Evolutionary conservation across 2,329 filamentous ascomycete genomes (phyloP).

Genomic region (Akanthomyces dipterigenus): DNA sequence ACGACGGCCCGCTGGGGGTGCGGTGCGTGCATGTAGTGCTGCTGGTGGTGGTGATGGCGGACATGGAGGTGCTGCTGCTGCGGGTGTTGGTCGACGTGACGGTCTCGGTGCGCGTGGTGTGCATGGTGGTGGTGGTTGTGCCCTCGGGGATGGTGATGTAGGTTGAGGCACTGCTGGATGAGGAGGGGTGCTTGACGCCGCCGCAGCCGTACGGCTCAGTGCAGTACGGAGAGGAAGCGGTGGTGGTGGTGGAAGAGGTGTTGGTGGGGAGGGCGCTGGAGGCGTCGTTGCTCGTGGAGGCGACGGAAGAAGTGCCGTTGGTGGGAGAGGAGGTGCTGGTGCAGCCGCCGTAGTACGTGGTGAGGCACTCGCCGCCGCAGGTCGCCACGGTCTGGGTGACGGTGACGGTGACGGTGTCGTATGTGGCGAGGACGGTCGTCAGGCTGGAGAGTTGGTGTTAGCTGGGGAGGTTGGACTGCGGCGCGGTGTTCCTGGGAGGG

Average conservation of each 20-base stretch:
- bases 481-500: neutral
- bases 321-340: slow-evolving; percentile 2
- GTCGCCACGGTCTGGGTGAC: slow-evolving; percentile 20
- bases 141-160: neutral
- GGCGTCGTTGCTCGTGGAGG: neutral
- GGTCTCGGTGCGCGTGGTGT: neutral
- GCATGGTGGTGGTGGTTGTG: neutral
- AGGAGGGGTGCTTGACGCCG: slow-evolving; percentile 4
- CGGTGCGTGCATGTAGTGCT: neutral
- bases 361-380: neutral
- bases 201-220: slow-evolving; percentile 12
- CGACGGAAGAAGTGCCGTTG: neutral
- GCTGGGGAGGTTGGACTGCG: neutral
- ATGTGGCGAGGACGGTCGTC: slow-evolving; percentile 18
- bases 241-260: neutral
- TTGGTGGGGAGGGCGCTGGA: neutral
- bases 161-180: neutral
- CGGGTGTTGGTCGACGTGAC: neutral
- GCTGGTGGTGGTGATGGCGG: neutral
- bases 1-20: neutral
- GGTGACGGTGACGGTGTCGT: slow-evolving; percentile 26
- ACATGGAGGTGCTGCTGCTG: neutral
- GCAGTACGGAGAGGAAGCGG: neutral
- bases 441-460: slow-evolving; percentile 14
- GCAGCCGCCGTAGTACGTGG: slow-evolving; percentile 5